Evolutionary conservation across 129 eudicot species (phyloP).

Genomic region (Escallonia rubra): DNA sequence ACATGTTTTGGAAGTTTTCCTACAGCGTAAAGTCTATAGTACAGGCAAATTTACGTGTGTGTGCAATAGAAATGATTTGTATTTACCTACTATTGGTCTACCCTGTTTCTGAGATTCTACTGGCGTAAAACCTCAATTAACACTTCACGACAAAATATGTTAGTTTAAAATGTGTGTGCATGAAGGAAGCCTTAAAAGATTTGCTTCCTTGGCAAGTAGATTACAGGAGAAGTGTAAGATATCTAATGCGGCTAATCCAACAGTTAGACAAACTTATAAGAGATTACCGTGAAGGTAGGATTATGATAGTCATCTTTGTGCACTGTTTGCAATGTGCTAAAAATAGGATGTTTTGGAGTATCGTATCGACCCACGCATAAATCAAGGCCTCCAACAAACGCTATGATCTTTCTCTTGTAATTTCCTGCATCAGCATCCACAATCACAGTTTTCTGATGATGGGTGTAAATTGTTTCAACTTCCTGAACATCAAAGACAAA

Average conservation of each 20-base stretch:
- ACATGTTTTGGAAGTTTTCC: too few species aligned
- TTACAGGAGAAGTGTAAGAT: too few species aligned
- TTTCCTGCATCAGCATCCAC: conserved; percentile 80
- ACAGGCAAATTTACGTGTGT: too few species aligned
- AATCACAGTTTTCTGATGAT: conserved; percentile 89
- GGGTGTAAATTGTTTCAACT: conserved; percentile 75
- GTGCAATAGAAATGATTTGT: too few species aligned
- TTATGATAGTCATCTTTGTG: conserved; percentile 88
- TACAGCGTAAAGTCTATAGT: too few species aligned
- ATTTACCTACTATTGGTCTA: too few species aligned
- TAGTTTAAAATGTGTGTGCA: too few species aligned
- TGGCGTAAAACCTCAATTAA: too few species aligned
- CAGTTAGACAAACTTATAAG: background rate
- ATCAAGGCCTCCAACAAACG: conserved; percentile 96
- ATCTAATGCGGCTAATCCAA: background rate
- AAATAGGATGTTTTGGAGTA: conserved; percentile 63
- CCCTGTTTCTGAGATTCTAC: too few species aligned
- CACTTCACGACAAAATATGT: too few species aligned
- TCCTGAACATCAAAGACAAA: conserved; percentile 39
- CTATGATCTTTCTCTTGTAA: conserved; percentile 59
- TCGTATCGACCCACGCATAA: conserved; percentile 83
- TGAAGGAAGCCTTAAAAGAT: too few species aligned
- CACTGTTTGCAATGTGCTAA: conserved; percentile 56
- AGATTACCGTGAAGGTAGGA: conserved; percentile 56
- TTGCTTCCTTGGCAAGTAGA: too few species aligned